These are phyloP conservation scores for Sporobolomyces pararoseus DNA, from an alignment of 768 basidiomycete genomes.

Conservation along the genomic window DNA sequence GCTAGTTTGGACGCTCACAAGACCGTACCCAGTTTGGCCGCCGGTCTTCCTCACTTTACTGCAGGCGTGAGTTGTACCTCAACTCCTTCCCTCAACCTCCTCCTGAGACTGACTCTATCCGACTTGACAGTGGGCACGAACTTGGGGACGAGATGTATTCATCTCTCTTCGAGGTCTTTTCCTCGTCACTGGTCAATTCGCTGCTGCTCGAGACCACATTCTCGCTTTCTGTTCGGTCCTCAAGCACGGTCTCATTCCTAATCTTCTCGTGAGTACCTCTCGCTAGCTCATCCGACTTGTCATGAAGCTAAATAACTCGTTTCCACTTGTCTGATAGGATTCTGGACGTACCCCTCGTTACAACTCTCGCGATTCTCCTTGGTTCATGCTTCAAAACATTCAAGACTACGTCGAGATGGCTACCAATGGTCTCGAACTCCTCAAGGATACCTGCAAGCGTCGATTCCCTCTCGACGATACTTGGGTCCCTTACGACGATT, in stretches of 20 bases:
- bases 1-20: constrained; percentile 71
- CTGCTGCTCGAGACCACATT: constrained; percentile 81
- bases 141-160: constrained; percentile 75
- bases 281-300: too few relatives aligned
- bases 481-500: constrained; percentile 88
- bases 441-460: constrained; percentile 78
- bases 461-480: constrained; percentile 91
- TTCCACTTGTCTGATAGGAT: constrained; percentile 15
- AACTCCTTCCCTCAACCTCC: background rate
- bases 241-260: constrained; percentile 95
- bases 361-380: constrained; percentile 95
- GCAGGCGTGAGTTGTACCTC: constrained; percentile 52
- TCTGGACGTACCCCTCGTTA: constrained; percentile 52
- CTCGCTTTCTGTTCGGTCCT: constrained; percentile 77
- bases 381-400: constrained; percentile 99
- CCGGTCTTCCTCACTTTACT: constrained; percentile 91
- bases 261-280: constrained; percentile 78
- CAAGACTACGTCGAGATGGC: constrained; percentile 84
- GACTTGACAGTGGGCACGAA: constrained; percentile 69
- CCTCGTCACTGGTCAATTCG: constrained; percentile 83
- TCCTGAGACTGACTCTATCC: background rate
- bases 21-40: constrained; percentile 76
- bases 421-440: constrained; percentile 75
- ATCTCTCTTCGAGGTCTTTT: constrained; percentile 64
- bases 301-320: background rate